Evolutionary conservation across 2,329 filamentous ascomycete species (phyloP), one percentile per base, ranked within the genome.

Genomic region (Ceratocystis diversiconidia): DNA sequence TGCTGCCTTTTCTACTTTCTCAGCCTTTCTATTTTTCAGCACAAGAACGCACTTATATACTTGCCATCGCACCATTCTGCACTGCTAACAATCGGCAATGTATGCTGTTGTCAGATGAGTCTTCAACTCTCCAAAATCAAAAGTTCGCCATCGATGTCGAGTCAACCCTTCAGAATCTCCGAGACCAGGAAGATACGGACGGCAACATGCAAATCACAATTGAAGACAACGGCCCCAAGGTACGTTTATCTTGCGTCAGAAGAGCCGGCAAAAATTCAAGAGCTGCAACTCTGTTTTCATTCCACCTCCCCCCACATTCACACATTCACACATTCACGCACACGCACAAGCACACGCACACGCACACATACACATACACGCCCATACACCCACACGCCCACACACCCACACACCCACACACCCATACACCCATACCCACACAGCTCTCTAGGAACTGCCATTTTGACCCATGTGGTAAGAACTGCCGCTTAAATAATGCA

Each of bases 191-290:
- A 75, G 94, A 99, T 73, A 95, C 92, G 36, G 92, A 99, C 75
- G 80, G 84, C 66, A 96, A 99, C 75, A 89, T 90, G 80, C 92
- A 97, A 75, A 99, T 99, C 74, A 99, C 94, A 36, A 95, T 97
- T 71, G 94, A 97, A 73, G 94, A 99, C 76, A 83, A 84, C 69
- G 94, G 94, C 0, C 92, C 94, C 62, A 99, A 97, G 82, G 89
- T 88, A 74, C 69, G 72, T 61, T 30, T 3, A 59, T 28, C 17
- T 10, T 32, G 12, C 25, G 19, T 36, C 17, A 8, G 12, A 41
- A 41, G 36, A 41, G 36, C 10, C 10, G 12, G 36, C 36, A 41
- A 41, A 41, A 41, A 15, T 15, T 41, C 12, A 41, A 41, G 12
- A 15, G 36, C 36, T 15, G 12, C 36, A 8, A 4, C 36, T 41